phyloP scores from a whole-genome alignment of 495 filamentous ascomycete species.

The Talaromyces nanjingensis region DNA sequence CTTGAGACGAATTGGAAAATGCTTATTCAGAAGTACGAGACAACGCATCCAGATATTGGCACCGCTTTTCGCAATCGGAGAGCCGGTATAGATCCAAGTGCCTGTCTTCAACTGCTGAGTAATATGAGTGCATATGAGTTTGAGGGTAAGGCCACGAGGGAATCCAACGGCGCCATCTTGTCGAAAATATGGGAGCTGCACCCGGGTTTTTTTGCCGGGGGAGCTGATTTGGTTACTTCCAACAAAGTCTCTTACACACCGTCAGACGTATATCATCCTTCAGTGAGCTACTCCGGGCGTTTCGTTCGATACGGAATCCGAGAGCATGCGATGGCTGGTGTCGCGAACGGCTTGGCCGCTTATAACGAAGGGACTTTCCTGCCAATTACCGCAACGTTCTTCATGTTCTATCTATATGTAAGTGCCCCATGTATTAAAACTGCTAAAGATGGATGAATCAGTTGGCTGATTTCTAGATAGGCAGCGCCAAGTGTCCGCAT shows the following conservation, averaged over 20 bases:
- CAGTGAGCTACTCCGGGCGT: constrained; percentile 29
- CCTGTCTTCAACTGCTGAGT: background rate
- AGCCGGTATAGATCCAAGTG: background rate
- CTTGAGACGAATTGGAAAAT: constrained; percentile 25
- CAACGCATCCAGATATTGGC: constrained; percentile 24
- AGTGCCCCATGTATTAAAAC: background rate
- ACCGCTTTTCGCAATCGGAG: constrained; percentile 24
- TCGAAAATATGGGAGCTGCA: constrained; percentile 9
- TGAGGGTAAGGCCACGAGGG: constrained; percentile 8
- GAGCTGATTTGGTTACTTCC: constrained; percentile 16
- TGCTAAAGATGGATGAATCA: background rate
- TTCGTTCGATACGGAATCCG: constrained; percentile 46
- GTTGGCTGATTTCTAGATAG: background rate
- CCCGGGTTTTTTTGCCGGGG: constrained; percentile 11
- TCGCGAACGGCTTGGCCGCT: constrained; percentile 41
- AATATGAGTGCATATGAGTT: background rate
- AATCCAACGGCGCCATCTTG: constrained; percentile 6
- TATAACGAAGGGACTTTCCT: constrained; percentile 32
- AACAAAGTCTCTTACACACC: constrained; percentile 12
- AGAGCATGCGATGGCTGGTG: constrained; percentile 46
- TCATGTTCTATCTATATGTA: constrained; percentile 44
- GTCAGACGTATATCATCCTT: constrained; percentile 20
- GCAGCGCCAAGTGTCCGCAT: constrained; percentile 45
- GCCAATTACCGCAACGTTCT: constrained; percentile 36
- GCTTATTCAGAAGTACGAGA: constrained; percentile 22